Percentiles rank a stretch among this genome's conserved stretches.
These are phyloP conservation scores for Psidium guajava DNA, from an alignment of 345 rosid species.

Conservation along the genomic window DNA sequence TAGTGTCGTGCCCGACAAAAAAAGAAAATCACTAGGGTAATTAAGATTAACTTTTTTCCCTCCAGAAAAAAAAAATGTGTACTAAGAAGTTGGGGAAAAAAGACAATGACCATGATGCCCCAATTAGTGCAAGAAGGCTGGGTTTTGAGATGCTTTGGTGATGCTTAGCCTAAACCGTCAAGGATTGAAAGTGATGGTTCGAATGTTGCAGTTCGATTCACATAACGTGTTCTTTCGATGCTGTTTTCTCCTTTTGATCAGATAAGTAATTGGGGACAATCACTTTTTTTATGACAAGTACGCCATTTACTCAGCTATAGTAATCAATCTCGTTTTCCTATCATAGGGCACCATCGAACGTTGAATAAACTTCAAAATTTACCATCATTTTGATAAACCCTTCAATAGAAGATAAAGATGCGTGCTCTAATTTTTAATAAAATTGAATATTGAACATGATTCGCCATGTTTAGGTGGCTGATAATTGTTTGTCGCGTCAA, in stretches of 20 bases:
- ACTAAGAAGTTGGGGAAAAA: too few relatives aligned
- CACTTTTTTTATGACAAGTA: not conserved
- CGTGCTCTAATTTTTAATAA: too few relatives aligned
- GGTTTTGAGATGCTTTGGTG: not conserved
- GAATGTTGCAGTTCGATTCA: not conserved
- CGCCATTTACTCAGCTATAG: not conserved
- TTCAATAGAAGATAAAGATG: not conserved
- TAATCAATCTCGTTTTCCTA: not conserved
- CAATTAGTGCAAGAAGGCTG: not conserved
- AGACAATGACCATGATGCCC: too few relatives aligned
- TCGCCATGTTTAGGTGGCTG: not conserved
- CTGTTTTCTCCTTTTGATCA: not conserved
- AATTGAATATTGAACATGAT: not conserved
- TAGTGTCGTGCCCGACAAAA: too few relatives aligned
- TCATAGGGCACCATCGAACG: not conserved
- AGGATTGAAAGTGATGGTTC: not conserved
- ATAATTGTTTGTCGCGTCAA: not conserved
- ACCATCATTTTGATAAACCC: not conserved
- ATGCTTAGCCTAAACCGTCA: not conserved
- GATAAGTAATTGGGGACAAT: not conserved
- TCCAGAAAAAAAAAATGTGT: too few relatives aligned
- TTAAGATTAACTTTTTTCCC: too few relatives aligned
- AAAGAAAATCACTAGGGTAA: too few relatives aligned
- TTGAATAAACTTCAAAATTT: not conserved
- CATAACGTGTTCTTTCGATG: not conserved